Percentiles rank a stretch among this genome's conserved stretches.
These are phyloP conservation scores for Imleria badia DNA, from an alignment of 768 basidiomycete species.

Conservation along the genomic window DNA sequence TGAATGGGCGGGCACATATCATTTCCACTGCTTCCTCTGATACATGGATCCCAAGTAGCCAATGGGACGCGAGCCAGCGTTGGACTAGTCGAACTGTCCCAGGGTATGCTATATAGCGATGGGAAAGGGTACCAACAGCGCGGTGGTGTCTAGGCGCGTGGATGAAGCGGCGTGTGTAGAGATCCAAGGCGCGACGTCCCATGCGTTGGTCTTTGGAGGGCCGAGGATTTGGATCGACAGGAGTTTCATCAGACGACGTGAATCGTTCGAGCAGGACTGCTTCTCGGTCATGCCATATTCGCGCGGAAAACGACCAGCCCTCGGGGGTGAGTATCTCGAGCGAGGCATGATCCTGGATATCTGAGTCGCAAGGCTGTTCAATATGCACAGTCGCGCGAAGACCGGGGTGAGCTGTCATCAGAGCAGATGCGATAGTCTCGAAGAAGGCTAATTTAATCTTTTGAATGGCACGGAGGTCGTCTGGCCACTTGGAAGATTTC, in stretches of 20 bases:
- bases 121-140: constrained; percentile 74
- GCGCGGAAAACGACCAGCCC: constrained; percentile 85
- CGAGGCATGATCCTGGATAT: constrained; percentile 64
- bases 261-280: constrained; percentile 72
- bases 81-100: constrained; percentile 87
- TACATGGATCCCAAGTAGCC: constrained; percentile 75
- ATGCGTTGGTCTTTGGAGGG: constrained; percentile 47
- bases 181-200: constrained; percentile 54
- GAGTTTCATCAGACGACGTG: constrained; percentile 43
- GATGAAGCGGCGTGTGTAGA: constrained; percentile 71
- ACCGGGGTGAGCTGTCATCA: constrained; percentile 54
- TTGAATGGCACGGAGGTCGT: constrained; percentile 89
- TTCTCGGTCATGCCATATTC: constrained; percentile 89
- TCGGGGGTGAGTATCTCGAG: constrained; percentile 78
- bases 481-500: constrained; percentile 91
- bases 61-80: constrained; percentile 91
- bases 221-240: not conserved
- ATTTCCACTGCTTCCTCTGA: constrained; percentile 82
- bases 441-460: constrained; percentile 93
- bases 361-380: constrained; percentile 48
- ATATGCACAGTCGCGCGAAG: constrained; percentile 60
- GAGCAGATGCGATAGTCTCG: constrained; percentile 67
- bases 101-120: constrained; percentile 76
- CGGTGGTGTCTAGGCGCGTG: constrained; percentile 85
- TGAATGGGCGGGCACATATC: constrained; percentile 76